A percentile compares a stretch with the other conserved stretches of the same genome.
These are phyloP conservation scores for Fusarium coffeatum DNA, from an alignment of 2,329 filamentous ascomycete genomes.

Conservation along the genomic window DNA sequence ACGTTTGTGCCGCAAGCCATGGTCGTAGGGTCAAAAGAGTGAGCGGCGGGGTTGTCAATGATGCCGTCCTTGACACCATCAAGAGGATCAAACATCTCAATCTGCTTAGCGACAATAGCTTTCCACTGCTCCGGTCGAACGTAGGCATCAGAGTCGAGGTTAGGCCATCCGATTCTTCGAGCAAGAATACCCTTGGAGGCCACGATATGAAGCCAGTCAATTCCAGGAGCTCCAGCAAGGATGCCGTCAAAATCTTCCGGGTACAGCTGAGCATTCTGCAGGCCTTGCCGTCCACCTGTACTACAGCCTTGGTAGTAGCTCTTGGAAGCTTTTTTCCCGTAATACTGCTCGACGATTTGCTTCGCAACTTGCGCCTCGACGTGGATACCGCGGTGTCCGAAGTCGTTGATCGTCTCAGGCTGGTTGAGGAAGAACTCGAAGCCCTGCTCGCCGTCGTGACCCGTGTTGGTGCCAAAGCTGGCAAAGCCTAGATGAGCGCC, in stretches of 20 bases:
- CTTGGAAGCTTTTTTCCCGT: background rate
- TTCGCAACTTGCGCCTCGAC: conserved; percentile 5
- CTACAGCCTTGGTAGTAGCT: conserved; percentile 20
- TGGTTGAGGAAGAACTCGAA: conserved; percentile 18
- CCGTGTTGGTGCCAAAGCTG: conserved; percentile 1
- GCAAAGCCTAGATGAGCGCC: conserved; percentile 7
- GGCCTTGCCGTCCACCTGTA: conserved; percentile 3
- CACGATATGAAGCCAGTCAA: conserved; percentile 18
- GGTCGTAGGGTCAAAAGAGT: background rate
- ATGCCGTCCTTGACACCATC: conserved; percentile 11
- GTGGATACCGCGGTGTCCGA: conserved; percentile 9
- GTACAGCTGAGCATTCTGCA: conserved; percentile 15
- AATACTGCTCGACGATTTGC: conserved; percentile 10
- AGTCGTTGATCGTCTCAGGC: conserved; percentile 8
- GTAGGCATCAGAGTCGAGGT: background rate
- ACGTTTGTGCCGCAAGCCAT: background rate
- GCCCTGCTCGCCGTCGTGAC: conserved; percentile 1
- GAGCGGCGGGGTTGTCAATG: conserved; percentile 5
- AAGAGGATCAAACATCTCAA: conserved; percentile 8
- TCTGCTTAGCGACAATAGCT: conserved; percentile 3
- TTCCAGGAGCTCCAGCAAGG: conserved; percentile 4
- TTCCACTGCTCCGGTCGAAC: conserved; percentile 18
- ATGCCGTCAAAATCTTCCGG: conserved; percentile 15
- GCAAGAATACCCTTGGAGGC: conserved; percentile 12
- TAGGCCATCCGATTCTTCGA: background rate